Base-by-base conservation (phyloP, 805 yeast species). In the Yamadazyma olivae region DNA sequence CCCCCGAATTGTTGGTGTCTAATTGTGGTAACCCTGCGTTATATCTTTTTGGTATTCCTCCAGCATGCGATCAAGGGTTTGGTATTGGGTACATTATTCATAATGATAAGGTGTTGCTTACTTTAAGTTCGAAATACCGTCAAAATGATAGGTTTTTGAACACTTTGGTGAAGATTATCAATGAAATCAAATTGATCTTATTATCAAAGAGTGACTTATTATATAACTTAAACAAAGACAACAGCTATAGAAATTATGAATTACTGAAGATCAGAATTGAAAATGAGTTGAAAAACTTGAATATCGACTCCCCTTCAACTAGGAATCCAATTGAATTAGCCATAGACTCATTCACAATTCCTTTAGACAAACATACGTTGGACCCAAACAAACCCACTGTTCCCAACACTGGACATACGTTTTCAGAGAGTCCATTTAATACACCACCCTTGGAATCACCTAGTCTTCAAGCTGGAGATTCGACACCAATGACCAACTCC, bases 21-120 rank as follows among this genome's bases (percentile, higher is more conserved):
- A 89, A 89, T 59, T 89, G 97, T 64, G 96, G 96, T 25, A 89
- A 89, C 56, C 95, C 95, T 5, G 83, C 95, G 1, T 68, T 89
- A 39, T 80, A 83, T 44, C 69, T 83, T 33, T 89, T 89, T 65
- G 97, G 97, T 0, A 89, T 89, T 53, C 95, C 96, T 3, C 96
- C 97, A 3, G 90, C 88, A 1, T 71, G 83, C 10, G 83, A 88
- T 32, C 90, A 86, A 52, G 97, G 97, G 3, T 88, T 83, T 58
- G 96, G 96, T n/a, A 74, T 89, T 24, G 96, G 95, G 4, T 89
- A 89, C 56, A 86, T 89, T 47, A 83, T 89, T 48, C 88, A 90
- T 57, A 77, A 70, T 28, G 85, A 87, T 51, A 79, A 87, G 15
- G 77, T 89, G 18, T 77, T 89, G 1, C 74, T 89, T 7, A 87